Conservation (phyloP, 75 land plant species). For the Pinus albicaulis region DNA sequence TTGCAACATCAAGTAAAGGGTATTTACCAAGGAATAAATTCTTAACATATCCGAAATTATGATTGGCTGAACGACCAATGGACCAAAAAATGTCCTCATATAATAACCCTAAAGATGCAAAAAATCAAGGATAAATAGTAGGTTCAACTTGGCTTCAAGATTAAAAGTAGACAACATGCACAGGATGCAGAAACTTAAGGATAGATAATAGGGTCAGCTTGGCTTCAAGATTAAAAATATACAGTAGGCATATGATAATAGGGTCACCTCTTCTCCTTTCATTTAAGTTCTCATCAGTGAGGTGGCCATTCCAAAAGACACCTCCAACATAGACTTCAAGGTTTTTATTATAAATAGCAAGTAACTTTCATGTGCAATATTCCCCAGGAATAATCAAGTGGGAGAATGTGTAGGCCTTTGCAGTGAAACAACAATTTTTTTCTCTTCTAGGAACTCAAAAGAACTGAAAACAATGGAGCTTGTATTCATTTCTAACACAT, state of each 20-base stretch:
- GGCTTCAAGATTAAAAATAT: not conserved
- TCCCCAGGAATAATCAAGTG: not conserved
- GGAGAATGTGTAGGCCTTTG: not conserved
- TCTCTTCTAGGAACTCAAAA: not conserved
- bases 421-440: not conserved
- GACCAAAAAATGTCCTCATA: conserved; percentile 16
- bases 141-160: no score
- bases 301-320: not conserved
- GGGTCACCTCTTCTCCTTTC: not conserved
- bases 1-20: not conserved
- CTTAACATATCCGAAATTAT: not conserved
- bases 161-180: no score
- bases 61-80: conserved; percentile 6
- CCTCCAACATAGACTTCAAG: not conserved
- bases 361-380: not conserved
- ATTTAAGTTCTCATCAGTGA: not conserved
- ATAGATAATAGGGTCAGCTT: conserved; percentile 7
- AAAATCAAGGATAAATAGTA: no score
- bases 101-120: conserved; percentile 12
- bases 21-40: not conserved
- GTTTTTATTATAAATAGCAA: not conserved
- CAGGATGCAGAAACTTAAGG: no score
- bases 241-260: not conserved
- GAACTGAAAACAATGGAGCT: not conserved
- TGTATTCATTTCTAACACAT: not conserved